These are phyloP conservation scores for Schizosaccharomyces octosporus DNA, from an alignment of 805 yeast genomes.

Conservation along the genomic window DNA sequence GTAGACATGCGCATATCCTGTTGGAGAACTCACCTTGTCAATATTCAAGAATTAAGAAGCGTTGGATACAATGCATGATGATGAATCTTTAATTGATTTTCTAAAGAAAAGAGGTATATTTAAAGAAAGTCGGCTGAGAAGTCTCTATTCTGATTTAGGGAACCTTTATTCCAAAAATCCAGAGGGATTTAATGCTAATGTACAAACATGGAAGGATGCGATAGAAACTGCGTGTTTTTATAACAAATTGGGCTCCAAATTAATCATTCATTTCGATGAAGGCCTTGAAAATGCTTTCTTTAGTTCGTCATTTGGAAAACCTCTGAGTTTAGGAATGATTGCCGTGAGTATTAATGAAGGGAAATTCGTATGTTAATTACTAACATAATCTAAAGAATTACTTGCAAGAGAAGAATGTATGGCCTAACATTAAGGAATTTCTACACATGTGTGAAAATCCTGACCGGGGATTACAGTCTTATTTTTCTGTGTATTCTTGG, in stretches of 20 bases:
- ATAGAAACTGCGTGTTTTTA: background rate
- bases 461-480: too few species aligned
- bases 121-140: background rate
- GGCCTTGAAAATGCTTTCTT: background rate
- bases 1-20: too few species aligned
- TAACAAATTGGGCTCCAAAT: background rate
- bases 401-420: background rate
- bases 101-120: background rate
- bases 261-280: background rate
- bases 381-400: background rate
- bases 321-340: background rate
- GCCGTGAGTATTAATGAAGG: background rate
- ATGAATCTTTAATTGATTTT: background rate
- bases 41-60: too few species aligned
- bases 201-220: background rate
- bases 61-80: too few species aligned
- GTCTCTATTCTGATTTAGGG: background rate
- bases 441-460: too few species aligned
- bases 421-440: background rate
- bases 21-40: too few species aligned
- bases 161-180: background rate
- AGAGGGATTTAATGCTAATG: background rate
- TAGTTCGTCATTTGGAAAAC: background rate
- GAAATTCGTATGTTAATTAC: background rate
- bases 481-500: too few species aligned